Evolutionary conservation across 2,329 filamentous ascomycete genomes (phyloP), one percentile per base, ranked within the genome.

Genomic region (Fusarium algeriense): DNA sequence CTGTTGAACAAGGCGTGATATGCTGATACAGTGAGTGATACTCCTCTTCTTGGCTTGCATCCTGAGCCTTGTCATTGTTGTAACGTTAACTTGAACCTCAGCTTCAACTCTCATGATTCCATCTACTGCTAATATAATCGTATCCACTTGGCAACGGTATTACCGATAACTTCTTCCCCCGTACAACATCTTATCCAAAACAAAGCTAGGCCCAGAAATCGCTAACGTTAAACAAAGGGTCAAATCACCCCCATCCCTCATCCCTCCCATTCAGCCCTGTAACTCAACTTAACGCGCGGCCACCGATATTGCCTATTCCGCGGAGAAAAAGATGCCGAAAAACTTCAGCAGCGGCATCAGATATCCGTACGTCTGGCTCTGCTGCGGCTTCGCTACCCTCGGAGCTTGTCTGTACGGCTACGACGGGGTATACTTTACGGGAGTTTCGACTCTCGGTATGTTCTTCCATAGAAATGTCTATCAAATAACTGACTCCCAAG

Each of bases 361-460:
- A 34, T 74, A 81, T 62, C 80, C 79, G 7, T 80, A 73, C 28
- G 52, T 71, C 34, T 75, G 74, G 74, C 70, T 76, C 19, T 81
- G 78, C 45, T 80, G 80, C 67, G 76, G 74, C 65, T 81, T 81
- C 43, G 80, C 80, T 11, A 73, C 79, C 9, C 71, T 82, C 1
- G 80, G 80, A 30, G 80, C 80, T 11, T 81, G 78, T 48, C 64
- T 81, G 14, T 81, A 82, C 46, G 80, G 80, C 5, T 82, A 81
- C 45, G 80, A 80, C 35, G 77, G 78, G 12, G 79, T 81, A 5
- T 81, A 80, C 69, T 82, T 71, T 38, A 71, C 78, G 20, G 80
- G 80, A 8, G 77, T 80, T 20, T 79, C 77, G 17, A 78, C 79
- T 32, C 66, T 79, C 2, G 76, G 76, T 78, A 71, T n/a, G 73